Evolutionary conservation across 2,329 filamentous ascomycete genomes (phyloP), one percentile per base, ranked within the genome.

Genomic region (Parastagonospora nodorum): DNA sequence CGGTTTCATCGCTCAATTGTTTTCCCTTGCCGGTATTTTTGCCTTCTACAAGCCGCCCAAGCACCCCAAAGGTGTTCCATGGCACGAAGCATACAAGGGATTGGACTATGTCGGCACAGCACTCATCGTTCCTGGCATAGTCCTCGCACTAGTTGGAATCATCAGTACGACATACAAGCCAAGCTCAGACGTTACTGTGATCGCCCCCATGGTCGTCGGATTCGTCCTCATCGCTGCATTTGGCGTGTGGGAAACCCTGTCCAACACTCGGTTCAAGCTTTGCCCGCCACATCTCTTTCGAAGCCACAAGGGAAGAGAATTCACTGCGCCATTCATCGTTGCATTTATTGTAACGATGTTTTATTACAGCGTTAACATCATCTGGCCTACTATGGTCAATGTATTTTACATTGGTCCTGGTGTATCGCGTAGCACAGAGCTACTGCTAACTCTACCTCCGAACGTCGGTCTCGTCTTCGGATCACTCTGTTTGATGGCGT

Each of bases 261-360:
- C 50, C 10, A 57, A 53, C 9, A 49, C 58, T 0, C 60, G 58
- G 31, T 59, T 70, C 30, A 68, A 69, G 14, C 54, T 81, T n/a
- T 78, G 58, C 35, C 61, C 37, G 24, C 71, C 76, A 0, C 69
- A 73, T 44, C 66, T 82, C 52, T 82, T 82, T 63, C 71, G 73
- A 6, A 67, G 72, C n/a, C 73, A 75, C 5, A 64, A 71, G 19
- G 79, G 80, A 4, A 69, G 79, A 15, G 77, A 79, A 40, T 76
- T 82, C 31, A 80, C 78, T 0, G 78, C 77, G 0, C 78, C 78
- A 0, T 77, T 75, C 42, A 69, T 81, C 24, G 75, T 76, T 4
- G 68, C 75, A 0, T 75, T 74, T 36, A 75, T 82, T 45, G 72
- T 81, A 29, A 81, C 77, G 46, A 82, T 82, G 79, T 81, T 80